phyloP scores from a whole-genome alignment of 768 basidiomycete species.

The Cystofilobasidium ferigula region DNA sequence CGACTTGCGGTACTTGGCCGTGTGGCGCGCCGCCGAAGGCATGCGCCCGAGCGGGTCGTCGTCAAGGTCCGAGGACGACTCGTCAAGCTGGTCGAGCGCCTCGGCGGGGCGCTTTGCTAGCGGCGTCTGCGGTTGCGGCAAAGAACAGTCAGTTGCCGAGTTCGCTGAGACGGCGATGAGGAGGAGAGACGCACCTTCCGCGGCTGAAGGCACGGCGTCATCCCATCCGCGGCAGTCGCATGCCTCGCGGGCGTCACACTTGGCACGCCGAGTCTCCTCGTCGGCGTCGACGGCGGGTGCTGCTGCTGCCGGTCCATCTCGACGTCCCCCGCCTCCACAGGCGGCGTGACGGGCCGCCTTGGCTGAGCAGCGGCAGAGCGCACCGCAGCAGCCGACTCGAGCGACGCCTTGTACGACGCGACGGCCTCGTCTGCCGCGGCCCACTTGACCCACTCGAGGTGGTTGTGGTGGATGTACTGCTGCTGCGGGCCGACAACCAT shows the following conservation, averaged over 20 bases:
- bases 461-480: slow-evolving; percentile 90
- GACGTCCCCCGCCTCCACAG: slow-evolving; percentile 31
- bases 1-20: slow-evolving; percentile 14
- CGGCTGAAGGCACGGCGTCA: slow-evolving; percentile 62
- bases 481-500: slow-evolving; percentile 31
- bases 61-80: slow-evolving; percentile 5
- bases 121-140: slow-evolving; percentile 6
- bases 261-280: slow-evolving; percentile 45
- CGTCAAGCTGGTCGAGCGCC: slow-evolving; percentile 9
- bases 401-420: slow-evolving; percentile 30
- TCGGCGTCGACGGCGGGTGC: slow-evolving; percentile 63
- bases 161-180: neutral
- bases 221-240: slow-evolving; percentile 55
- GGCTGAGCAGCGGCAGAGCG: slow-evolving; percentile 1
- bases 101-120: slow-evolving; percentile 14
- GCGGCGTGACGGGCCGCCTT: slow-evolving; percentile 15
- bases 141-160: neutral
- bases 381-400: slow-evolving; percentile 36
- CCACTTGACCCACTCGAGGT: slow-evolving; percentile 89
- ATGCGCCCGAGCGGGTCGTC: slow-evolving; percentile 19
- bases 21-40: slow-evolving; percentile 8
- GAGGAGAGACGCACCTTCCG: slow-evolving; percentile 42
- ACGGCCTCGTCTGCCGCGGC: slow-evolving; percentile 62
- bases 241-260: slow-evolving; percentile 75
- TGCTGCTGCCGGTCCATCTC: no score